A percentile compares a stretch with the other conserved stretches of the same genome.
phyloP scores from a whole-genome alignment of 805 yeast genomes.

The Ogataea pini region DNA sequence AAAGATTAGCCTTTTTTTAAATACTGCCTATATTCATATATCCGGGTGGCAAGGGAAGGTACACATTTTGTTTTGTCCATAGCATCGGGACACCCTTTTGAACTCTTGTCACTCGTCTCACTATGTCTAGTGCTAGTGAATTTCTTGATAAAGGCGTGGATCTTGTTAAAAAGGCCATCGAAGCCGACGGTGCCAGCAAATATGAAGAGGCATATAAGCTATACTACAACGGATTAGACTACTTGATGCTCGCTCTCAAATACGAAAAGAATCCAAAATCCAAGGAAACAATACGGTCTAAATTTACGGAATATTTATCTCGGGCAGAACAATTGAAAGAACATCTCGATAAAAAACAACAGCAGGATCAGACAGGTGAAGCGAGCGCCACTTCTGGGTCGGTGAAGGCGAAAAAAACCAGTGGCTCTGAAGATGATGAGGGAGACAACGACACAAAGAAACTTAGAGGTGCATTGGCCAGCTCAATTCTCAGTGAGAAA shows the following conservation, averaged over 20 bases:
- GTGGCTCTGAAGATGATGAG: conserved; percentile 53
- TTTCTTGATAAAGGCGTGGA: conserved; percentile 94
- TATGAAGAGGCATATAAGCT: conserved; percentile 94
- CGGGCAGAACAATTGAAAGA: conserved; percentile 94
- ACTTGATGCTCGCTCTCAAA: conserved; percentile 92
- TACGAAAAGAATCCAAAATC: conserved; percentile 90
- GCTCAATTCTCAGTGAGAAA: conserved; percentile 86
- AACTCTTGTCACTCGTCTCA: not conserved
- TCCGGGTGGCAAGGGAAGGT: not conserved
- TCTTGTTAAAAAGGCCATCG: conserved; percentile 90
- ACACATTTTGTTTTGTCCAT: not conserved
- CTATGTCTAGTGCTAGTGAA: conserved; percentile 46
- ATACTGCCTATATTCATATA: not conserved
- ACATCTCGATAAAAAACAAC: conserved; percentile 68
- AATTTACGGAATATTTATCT: conserved; percentile 86
- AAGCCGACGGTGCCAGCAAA: conserved; percentile 84
- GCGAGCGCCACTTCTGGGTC: conserved; percentile 57
- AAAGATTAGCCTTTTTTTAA: not conserved
- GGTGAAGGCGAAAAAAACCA: conserved; percentile 52
- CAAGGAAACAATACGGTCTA: conserved; percentile 83
- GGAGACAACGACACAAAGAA: conserved; percentile 85
- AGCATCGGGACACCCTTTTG: not conserved
- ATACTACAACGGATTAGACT: conserved; percentile 91
- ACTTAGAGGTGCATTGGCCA: conserved; percentile 84
- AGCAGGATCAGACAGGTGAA: conserved; percentile 48